Evolutionary conservation across 2,329 filamentous ascomycete genomes (phyloP).

Genomic region (Pleurostoma richardsiae): DNA sequence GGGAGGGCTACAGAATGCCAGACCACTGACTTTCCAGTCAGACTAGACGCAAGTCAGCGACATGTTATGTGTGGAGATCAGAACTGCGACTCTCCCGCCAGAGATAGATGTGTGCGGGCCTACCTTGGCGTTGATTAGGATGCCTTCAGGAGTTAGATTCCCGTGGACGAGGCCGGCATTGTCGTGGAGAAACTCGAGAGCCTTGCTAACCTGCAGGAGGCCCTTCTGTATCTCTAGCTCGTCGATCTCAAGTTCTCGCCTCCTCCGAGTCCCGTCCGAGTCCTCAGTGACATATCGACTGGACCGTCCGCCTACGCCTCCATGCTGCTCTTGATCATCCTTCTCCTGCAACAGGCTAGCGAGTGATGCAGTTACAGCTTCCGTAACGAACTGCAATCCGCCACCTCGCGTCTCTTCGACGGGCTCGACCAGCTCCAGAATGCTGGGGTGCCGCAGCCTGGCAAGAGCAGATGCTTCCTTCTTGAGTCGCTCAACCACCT

Average conservation of each 20-base stretch:
- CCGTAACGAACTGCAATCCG: slow-evolving; percentile 92
- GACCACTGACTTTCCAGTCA: slow-evolving; percentile 97
- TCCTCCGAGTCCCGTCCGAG: slow-evolving; percentile 63
- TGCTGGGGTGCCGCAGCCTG: slow-evolving; percentile 81
- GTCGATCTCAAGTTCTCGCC: slow-evolving; percentile 87
- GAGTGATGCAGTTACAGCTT: slow-evolving; percentile 85
- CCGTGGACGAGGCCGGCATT: slow-evolving; percentile 91
- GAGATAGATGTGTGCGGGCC: slow-evolving; percentile 15
- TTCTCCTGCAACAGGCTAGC: slow-evolving; percentile 79
- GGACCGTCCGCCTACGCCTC: slow-evolving; percentile 62
- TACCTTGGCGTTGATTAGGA: slow-evolving; percentile 91
- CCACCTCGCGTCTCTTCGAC: slow-evolving; percentile 91
- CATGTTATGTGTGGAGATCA: slow-evolving; percentile 13
- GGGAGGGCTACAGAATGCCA: slow-evolving; percentile 80
- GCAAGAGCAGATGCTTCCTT: slow-evolving; percentile 88
- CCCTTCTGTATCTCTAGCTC: slow-evolving; percentile 98
- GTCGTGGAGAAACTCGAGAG: slow-evolving; percentile 91
- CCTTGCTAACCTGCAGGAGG: slow-evolving; percentile 85
- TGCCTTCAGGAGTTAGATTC: slow-evolving; percentile 88
- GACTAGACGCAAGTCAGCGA: slow-evolving; percentile 45
- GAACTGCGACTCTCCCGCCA: slow-evolving; percentile 2
- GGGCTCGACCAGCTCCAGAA: slow-evolving; percentile 89
- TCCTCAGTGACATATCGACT: slow-evolving; percentile 81
- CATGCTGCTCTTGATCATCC: slow-evolving; percentile 73
- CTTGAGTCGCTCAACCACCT: slow-evolving; percentile 85